phyloP scores from a whole-genome alignment of 164 flowering plant species.

The Houttuynia cordata region DNA sequence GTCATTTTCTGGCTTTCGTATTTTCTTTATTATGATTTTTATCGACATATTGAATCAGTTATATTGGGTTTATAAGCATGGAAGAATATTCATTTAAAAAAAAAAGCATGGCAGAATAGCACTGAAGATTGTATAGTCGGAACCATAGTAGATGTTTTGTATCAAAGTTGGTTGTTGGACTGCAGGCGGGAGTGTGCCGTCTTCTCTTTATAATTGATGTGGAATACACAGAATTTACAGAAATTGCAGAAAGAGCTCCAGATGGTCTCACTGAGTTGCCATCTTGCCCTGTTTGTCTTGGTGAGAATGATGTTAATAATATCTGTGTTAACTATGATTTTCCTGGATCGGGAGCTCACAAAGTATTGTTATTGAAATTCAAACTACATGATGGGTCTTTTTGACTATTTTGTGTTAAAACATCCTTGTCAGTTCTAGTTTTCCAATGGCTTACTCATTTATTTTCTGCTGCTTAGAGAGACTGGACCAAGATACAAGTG shows the following conservation, averaged over 20 bases:
- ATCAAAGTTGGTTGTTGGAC: background rate
- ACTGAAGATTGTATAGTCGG: too few species aligned
- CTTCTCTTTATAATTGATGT: conserved; percentile 45
- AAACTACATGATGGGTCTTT: background rate
- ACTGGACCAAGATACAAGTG: conserved; percentile 91
- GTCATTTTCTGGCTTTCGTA: background rate
- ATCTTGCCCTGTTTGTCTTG: conserved; percentile 87
- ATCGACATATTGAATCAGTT: too few species aligned
- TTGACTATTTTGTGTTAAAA: background rate
- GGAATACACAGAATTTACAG: conserved; percentile 47
- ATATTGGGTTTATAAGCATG: too few species aligned
- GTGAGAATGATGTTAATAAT: conserved; percentile 35
- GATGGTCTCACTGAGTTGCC: conserved; percentile 69
- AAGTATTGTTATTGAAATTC: background rate
- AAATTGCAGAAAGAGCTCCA: conserved; percentile 55
- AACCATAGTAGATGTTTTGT: background rate
- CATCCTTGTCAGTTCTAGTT: too few species aligned
- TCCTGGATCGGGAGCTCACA: too few species aligned
- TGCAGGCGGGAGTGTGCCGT: conserved; percentile 80
- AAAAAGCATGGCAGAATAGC: too few species aligned
- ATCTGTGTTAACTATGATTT: too few species aligned
- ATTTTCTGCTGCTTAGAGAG: conserved; percentile 42
- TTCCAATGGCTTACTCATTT: background rate
- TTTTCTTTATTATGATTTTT: background rate
- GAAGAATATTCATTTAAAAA: too few species aligned